Conservation (phyloP, 1,139 yeast genomes). For the Lodderomyces elongisporus region DNA sequence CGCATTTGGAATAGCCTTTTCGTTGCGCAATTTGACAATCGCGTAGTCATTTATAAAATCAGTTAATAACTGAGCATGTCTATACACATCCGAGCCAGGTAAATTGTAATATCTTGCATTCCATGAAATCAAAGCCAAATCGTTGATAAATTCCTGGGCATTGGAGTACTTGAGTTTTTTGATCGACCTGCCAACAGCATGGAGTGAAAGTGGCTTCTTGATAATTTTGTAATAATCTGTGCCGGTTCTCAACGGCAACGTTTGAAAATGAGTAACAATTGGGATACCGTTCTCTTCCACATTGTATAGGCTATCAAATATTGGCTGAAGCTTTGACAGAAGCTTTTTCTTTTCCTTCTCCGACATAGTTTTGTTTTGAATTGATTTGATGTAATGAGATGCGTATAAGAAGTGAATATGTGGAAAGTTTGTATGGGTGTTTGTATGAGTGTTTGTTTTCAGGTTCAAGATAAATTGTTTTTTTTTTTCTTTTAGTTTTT, state of each 20-base stretch:
- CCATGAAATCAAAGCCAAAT: constrained; percentile 81
- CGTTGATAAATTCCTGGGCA: constrained; percentile 68
- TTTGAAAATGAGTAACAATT: constrained; percentile 46
- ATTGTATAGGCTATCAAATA: constrained; percentile 40
- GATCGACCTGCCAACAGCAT: constrained; percentile 37
- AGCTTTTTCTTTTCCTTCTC: constrained; percentile 41
- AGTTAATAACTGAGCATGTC: constrained; percentile 70
- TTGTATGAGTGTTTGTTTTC: too few species aligned
- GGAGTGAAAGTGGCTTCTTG: constrained; percentile 39
- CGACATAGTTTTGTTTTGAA: constrained; percentile 20
- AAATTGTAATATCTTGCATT: constrained; percentile 83
- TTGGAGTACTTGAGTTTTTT: constrained; percentile 49
- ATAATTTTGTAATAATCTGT: constrained; percentile 45
- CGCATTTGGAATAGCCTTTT: constrained; percentile 37
- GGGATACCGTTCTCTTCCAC: constrained; percentile 42
- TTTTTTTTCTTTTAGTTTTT: too few species aligned
- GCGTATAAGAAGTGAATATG: too few species aligned
- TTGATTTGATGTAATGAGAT: not conserved
- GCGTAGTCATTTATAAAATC: constrained; percentile 49
- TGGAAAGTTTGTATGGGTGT: too few species aligned
- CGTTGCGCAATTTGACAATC: constrained; percentile 49
- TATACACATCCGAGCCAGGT: constrained; percentile 60
- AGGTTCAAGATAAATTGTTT: not conserved
- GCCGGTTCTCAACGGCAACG: constrained; percentile 45
- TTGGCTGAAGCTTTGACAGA: constrained; percentile 31